Percentiles rank a stretch among this genome's conserved stretches.
phyloP scores from a whole-genome alignment of 257 asterid genomes.

The Solanum rostratum region DNA sequence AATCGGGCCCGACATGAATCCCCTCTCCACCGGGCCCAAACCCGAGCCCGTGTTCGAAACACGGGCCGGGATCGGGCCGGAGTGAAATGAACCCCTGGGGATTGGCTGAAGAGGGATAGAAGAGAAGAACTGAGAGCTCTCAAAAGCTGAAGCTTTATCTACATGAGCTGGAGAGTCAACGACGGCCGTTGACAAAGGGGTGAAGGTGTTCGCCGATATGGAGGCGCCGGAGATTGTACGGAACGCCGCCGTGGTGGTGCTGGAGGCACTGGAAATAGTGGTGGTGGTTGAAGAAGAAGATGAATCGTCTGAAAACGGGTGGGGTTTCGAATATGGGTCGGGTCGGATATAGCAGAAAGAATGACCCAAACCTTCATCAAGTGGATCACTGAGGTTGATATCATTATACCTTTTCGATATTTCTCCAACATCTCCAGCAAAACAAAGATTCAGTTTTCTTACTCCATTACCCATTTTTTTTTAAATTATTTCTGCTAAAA shows the following conservation, averaged over 20 bases:
- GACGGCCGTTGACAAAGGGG: conserved; percentile 63
- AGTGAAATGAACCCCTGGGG: conserved; percentile 32
- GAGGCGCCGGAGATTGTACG: conserved; percentile 91
- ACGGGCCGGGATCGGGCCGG: conserved; percentile 54
- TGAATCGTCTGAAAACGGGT: conserved; percentile 30
- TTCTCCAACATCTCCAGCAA: conserved; percentile 80
- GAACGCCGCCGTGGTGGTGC: conserved; percentile 37
- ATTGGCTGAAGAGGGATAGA: conserved; percentile 87
- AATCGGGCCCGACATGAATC: conserved; percentile 92
- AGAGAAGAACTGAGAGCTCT: conserved; percentile 74
- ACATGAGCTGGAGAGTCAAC: conserved; percentile 27
- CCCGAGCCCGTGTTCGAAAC: conserved; percentile 17
- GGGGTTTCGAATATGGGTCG: conserved; percentile 37
- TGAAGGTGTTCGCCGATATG: conserved; percentile 81
- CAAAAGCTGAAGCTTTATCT: conserved; percentile 85
- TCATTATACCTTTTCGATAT: conserved; percentile 64
- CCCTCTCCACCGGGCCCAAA: conserved; percentile 71
- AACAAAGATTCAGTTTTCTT: conserved; percentile 45
- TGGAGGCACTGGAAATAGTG: conserved; percentile 2
- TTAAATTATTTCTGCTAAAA: neutral
- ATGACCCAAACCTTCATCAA: conserved; percentile 89
- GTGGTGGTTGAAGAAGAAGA: conserved; percentile 18
- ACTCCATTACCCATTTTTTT: conserved; percentile 72
- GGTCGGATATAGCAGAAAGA: conserved; percentile 84
- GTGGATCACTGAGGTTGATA: conserved; percentile 33